These are phyloP conservation scores for Aspergillus persii DNA, from an alignment of 2,329 filamentous ascomycete genomes.

Conservation along the genomic window DNA sequence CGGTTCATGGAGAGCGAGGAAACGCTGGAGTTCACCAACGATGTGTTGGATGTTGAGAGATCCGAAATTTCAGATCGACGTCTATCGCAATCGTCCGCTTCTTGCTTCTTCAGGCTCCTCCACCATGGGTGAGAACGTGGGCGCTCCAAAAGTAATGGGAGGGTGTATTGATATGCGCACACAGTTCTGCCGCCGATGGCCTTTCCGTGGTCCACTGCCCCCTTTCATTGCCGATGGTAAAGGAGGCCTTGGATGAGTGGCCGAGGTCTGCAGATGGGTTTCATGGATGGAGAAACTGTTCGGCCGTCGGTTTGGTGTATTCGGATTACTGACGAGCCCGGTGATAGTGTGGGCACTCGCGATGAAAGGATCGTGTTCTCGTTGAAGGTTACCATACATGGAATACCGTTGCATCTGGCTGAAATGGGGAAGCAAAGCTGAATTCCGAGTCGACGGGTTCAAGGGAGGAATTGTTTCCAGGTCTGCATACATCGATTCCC, in stretches of 20 bases:
- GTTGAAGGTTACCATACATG: slow-evolving; percentile 17
- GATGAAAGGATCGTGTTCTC: slow-evolving; percentile 29
- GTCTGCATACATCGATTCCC: slow-evolving; percentile 18
- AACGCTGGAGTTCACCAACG: slow-evolving; percentile 16
- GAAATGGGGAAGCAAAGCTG: slow-evolving; percentile 20
- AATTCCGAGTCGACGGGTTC: slow-evolving; percentile 7
- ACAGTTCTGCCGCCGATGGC: slow-evolving; percentile 44
- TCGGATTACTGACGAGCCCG: slow-evolving; percentile 18
- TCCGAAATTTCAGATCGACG: slow-evolving; percentile 23
- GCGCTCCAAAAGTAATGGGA: slow-evolving; percentile 33
- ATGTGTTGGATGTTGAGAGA: slow-evolving; percentile 14
- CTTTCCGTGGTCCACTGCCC: slow-evolving; percentile 33
- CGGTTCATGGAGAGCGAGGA: slow-evolving; percentile 16
- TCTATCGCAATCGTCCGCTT: slow-evolving; percentile 27
- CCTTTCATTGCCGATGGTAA: slow-evolving; percentile 34
- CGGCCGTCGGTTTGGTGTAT: slow-evolving; percentile 18
- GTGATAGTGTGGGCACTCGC: slow-evolving; percentile 16
- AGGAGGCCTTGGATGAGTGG: slow-evolving; percentile 20
- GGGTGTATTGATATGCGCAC: slow-evolving; percentile 42
- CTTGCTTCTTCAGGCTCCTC: slow-evolving; percentile 31
- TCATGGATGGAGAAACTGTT: slow-evolving; percentile 16
- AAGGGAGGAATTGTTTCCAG: slow-evolving; percentile 14
- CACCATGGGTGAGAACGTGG: slow-evolving; percentile 33
- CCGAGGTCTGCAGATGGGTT: slow-evolving; percentile 22
- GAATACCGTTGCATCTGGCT: slow-evolving; percentile 26